These are phyloP conservation scores for Prunus yedoensis DNA, from an alignment of 331 rosid genomes.

Conservation along the genomic window DNA sequence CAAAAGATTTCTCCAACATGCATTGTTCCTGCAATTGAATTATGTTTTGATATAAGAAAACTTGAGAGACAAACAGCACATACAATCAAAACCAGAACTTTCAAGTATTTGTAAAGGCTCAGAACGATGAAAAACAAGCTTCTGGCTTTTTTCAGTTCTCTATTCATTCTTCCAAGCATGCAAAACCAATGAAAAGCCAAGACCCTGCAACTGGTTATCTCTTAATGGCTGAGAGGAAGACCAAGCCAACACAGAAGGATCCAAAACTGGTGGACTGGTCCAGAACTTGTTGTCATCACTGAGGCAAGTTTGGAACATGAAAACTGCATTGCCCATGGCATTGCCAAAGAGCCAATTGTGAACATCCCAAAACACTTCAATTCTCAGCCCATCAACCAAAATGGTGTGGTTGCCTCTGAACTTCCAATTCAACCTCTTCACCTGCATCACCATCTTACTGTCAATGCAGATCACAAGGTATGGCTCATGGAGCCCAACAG, in stretches of 20 bases:
- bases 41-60: neutral
- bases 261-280: constrained; percentile 33
- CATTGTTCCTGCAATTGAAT: neutral
- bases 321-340: constrained; percentile 62
- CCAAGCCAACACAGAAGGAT: constrained; percentile 47
- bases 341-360: constrained; percentile 83
- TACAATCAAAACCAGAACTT: neutral
- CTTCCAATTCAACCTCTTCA: constrained; percentile 77
- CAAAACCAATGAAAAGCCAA: constrained; percentile 71
- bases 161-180: constrained; percentile 87
- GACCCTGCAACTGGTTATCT: constrained; percentile 54
- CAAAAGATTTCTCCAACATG: too few species aligned
- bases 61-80: neutral
- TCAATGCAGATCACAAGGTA: constrained; percentile 67
- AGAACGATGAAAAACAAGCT: neutral
- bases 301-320: constrained; percentile 71
- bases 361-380: constrained; percentile 85
- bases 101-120: neutral
- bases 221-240: constrained; percentile 49
- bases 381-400: constrained; percentile 68
- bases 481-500: constrained; percentile 54
- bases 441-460: constrained; percentile 60
- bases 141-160: neutral
- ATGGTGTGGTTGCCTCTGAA: constrained; percentile 72
- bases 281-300: constrained; percentile 49